Percentiles rank a stretch among this genome's conserved stretches.
Conservation (phyloP, 768 basidiomycete species). For the Panaeolus papilionaceus region DNA sequence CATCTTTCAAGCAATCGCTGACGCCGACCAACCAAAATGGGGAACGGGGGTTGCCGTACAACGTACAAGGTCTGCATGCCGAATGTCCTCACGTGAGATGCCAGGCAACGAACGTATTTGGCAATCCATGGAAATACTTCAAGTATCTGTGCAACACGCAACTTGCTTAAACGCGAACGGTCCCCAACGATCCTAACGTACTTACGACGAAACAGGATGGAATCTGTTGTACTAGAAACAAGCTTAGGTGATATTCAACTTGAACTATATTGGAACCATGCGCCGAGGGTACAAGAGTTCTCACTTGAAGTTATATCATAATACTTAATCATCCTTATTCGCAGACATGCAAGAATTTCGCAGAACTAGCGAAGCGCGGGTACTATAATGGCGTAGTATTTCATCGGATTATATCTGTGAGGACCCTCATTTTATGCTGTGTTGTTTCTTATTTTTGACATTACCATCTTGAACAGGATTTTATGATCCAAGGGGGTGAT, state of each 20-base stretch:
- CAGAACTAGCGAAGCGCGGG: conserved; percentile 86
- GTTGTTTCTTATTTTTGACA: background rate
- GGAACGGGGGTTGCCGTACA: background rate
- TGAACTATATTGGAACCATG: conserved; percentile 93
- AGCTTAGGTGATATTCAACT: conserved; percentile 86
- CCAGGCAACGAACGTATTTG: background rate
- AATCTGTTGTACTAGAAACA: conserved; percentile 80
- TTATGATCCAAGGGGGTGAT: conserved; percentile 97
- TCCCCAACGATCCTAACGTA: background rate
- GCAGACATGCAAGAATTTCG: conserved; percentile 96
- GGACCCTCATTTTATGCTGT: conserved; percentile 26
- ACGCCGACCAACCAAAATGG: background rate
- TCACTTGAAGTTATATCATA: conserved; percentile 13
- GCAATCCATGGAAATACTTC: background rate
- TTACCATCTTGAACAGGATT: conserved; percentile 61
- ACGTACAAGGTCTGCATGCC: background rate
- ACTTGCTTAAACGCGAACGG: background rate
- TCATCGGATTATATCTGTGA: conserved; percentile 88
- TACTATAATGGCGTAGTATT: conserved; percentile 93
- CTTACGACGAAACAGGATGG: conserved; percentile 30
- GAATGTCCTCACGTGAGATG: background rate
- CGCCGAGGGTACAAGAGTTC: conserved; percentile 59
- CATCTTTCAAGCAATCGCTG: conserved; percentile 1
- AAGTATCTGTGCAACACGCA: background rate
- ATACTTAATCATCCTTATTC: conserved; percentile 21